phyloP scores from a whole-genome alignment of 2,329 filamentous ascomycete species.

The Monosporascus sp. region DNA sequence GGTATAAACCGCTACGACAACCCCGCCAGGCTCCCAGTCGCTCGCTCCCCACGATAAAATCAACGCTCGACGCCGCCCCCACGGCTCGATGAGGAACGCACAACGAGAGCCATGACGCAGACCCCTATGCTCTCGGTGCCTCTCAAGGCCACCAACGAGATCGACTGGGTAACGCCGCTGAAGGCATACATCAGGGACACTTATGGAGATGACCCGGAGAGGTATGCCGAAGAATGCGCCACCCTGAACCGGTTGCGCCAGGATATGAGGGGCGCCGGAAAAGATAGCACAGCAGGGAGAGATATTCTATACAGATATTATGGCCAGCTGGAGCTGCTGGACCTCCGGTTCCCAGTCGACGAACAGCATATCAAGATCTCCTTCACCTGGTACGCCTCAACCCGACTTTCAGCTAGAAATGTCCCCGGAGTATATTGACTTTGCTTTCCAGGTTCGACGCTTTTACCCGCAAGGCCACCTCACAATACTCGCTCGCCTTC shows the following conservation, averaged over 20 bases:
- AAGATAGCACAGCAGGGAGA: conserved; percentile 88
- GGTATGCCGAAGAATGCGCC: conserved; percentile 90
- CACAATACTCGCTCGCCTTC: conserved; percentile 93
- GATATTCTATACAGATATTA: conserved; percentile 97
- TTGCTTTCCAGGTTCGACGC: conserved; percentile 75
- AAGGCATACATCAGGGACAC: conserved; percentile 90
- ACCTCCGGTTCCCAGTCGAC: conserved; percentile 92
- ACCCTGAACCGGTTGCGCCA: conserved; percentile 92
- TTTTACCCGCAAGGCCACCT: conserved; percentile 97
- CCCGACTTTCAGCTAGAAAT: conserved; percentile 2
- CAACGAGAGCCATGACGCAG: conserved; percentile 58
- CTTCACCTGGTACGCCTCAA: conserved; percentile 75
- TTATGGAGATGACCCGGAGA: conserved; percentile 94
- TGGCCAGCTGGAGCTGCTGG: conserved; percentile 89
- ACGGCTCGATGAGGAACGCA: conserved; percentile 8
- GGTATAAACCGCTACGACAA: not conserved
- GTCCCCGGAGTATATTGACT: conserved; percentile 12
- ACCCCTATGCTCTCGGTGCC: conserved; percentile 94
- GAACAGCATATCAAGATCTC: conserved; percentile 99
- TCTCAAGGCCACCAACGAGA: conserved; percentile 91
- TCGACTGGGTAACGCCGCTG: conserved; percentile 91
- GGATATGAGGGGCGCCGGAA: conserved; percentile 96
- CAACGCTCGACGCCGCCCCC: not conserved
- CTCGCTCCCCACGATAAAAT: not conserved
- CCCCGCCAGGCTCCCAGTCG: not conserved